These are phyloP conservation scores for Lathyrus tuberosus DNA, from an alignment of 306 rosid genomes.

Conservation along the genomic window DNA sequence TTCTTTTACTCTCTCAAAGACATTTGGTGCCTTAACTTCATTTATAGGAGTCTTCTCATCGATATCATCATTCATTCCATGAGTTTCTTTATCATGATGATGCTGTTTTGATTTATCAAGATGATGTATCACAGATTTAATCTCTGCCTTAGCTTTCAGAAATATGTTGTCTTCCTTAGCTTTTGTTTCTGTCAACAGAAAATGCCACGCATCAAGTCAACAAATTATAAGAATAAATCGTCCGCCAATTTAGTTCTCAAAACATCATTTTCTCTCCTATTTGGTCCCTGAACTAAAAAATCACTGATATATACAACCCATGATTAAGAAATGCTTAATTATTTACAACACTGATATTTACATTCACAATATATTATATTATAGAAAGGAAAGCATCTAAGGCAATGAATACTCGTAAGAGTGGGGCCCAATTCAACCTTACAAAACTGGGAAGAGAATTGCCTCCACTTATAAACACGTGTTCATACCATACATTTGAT, in stretches of 20 bases:
- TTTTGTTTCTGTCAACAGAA: conserved; percentile 52
- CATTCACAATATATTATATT: not conserved
- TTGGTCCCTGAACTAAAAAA: too few species aligned
- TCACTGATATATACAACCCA: not conserved
- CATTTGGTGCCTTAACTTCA: conserved; percentile 66
- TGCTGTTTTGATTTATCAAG: conserved; percentile 50
- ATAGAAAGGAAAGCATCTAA: not conserved
- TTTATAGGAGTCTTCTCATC: conserved; percentile 57
- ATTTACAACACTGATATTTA: too few species aligned
- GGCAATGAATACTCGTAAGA: not conserved
- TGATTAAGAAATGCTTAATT: too few species aligned
- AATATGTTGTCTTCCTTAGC: conserved; percentile 40
- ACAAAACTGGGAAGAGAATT: too few species aligned
- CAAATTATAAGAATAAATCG: not conserved
- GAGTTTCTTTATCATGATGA: conserved; percentile 66
- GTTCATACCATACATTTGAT: too few species aligned
- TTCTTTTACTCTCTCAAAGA: conserved; percentile 70
- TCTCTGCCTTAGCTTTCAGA: conserved; percentile 57
- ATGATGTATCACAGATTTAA: conserved; percentile 51
- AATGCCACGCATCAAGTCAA: conserved; percentile 5
- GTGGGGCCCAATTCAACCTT: too few species aligned
- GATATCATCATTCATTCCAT: conserved; percentile 63
- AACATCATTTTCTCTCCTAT: too few species aligned
- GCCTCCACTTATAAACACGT: too few species aligned
- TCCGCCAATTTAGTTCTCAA: too few species aligned